A percentile compares a stretch with the other conserved stretches of the same genome.
Conservation (phyloP, 306 rosid genomes). For the Quillaja saponaria region DNA sequence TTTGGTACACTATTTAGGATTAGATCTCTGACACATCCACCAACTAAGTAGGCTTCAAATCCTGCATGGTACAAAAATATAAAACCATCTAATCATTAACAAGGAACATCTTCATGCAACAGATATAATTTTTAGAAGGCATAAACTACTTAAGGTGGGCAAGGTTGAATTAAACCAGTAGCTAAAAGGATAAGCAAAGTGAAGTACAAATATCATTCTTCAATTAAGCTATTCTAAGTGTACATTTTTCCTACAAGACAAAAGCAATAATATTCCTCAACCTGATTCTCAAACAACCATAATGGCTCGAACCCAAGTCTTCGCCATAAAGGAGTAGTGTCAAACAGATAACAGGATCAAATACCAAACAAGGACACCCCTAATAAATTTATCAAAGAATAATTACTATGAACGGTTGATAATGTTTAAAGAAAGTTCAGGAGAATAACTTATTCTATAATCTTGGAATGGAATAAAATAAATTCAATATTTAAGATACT, state of each 20-base stretch:
- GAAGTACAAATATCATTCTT: neutral
- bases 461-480: too few species aligned
- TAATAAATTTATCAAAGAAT: too few species aligned
- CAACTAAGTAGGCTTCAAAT: conserved; percentile 84
- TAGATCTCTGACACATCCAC: conserved; percentile 96
- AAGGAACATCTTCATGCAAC: conserved; percentile 4
- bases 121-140: conserved; percentile 3
- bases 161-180: neutral
- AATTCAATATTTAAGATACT: too few species aligned
- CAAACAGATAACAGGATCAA: too few species aligned
- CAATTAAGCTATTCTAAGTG: neutral
- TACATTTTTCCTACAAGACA: neutral
- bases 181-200: neutral
- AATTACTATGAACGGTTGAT: too few species aligned
- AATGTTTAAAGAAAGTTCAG: too few species aligned
- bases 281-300: neutral
- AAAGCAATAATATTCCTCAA: conserved; percentile 14
- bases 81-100: conserved; percentile 20
- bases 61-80: conserved; percentile 49
- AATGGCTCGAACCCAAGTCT: too few species aligned
- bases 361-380: too few species aligned
- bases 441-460: too few species aligned
- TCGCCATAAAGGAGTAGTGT: too few species aligned
- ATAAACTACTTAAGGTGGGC: conserved; percentile 5
- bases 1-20: conserved; percentile 71